A percentile compares a stretch with the other conserved stretches of the same genome.
Conservation (phyloP, 1,139 yeast species). For the Pneumocystis carinii region DNA sequence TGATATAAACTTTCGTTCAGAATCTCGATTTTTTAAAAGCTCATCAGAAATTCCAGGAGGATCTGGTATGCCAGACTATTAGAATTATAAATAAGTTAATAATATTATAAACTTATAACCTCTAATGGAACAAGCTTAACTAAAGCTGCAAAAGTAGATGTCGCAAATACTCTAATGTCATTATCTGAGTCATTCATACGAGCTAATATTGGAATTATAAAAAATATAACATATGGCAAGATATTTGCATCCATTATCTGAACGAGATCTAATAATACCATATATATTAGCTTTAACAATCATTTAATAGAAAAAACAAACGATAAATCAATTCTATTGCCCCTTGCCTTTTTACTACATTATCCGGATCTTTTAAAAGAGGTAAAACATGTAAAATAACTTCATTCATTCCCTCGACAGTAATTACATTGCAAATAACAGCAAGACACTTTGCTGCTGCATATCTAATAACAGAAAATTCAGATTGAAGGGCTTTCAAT, state of each 20-base stretch:
- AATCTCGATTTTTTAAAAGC: slow-evolving; percentile 72
- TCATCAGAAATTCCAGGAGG: slow-evolving; percentile 85
- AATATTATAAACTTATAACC: slow-evolving; percentile 3
- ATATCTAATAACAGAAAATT: slow-evolving; percentile 68
- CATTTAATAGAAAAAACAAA: neutral
- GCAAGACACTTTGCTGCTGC: slow-evolving; percentile 87
- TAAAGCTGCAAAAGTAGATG: slow-evolving; percentile 92
- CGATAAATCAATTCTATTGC: slow-evolving; percentile 80
- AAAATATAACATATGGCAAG: slow-evolving; percentile 84
- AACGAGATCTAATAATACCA: slow-evolving; percentile 34
- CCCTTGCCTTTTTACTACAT: slow-evolving; percentile 71
- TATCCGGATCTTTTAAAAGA: slow-evolving; percentile 65
- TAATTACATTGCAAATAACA: slow-evolving; percentile 57
- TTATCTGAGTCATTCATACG: slow-evolving; percentile 93
- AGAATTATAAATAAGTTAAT: slow-evolving; percentile 22
- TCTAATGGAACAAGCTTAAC: slow-evolving; percentile 92
- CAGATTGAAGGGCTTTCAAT: slow-evolving; percentile 49
- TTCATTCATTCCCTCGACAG: slow-evolving; percentile 61
- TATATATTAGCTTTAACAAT: neutral
- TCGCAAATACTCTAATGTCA: slow-evolving; percentile 79
- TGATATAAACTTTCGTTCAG: slow-evolving; percentile 84
- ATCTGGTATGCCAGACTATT: slow-evolving; percentile 68
- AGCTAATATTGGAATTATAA: slow-evolving; percentile 91
- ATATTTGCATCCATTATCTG: slow-evolving; percentile 76
- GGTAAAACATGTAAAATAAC: slow-evolving; percentile 71